Percentiles rank a stretch among this genome's conserved stretches.
Evolutionary conservation across 495 filamentous ascomycete species (phyloP).

Genomic region (Baudoinia panamericana): DNA sequence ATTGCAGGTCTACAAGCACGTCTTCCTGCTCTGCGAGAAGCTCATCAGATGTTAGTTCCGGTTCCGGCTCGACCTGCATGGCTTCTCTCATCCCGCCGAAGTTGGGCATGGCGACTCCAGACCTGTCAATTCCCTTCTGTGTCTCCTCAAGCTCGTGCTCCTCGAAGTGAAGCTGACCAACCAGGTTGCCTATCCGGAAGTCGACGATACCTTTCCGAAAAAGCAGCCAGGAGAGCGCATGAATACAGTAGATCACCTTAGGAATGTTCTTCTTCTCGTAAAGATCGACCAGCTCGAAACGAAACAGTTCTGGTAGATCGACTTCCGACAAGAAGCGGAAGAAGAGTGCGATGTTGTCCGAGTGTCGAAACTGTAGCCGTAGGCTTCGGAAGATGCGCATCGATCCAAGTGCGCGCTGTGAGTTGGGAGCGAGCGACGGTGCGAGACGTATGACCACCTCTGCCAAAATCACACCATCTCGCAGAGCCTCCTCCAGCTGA

Average conservation of each 20-base stretch:
- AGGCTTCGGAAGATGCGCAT: constrained; percentile 67
- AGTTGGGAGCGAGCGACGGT: constrained; percentile 46
- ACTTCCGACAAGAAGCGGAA: constrained; percentile 86
- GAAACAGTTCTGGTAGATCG: constrained; percentile 93
- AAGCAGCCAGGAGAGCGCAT: constrained; percentile 89
- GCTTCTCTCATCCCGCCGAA: constrained; percentile 94
- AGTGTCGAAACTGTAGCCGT: constrained; percentile 86
- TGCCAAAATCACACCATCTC: constrained; percentile 88
- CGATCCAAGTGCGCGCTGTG: constrained; percentile 15
- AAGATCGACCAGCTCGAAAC: constrained; percentile 93
- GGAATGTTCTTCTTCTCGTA: constrained; percentile 99
- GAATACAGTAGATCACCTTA: constrained; percentile 97
- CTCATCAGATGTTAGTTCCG: constrained; percentile 73
- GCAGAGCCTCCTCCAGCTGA: constrained; percentile 83
- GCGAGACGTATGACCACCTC: constrained; percentile 90
- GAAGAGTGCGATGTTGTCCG: constrained; percentile 90
- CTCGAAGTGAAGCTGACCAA: constrained; percentile 94
- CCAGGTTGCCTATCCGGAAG: constrained; percentile 95
- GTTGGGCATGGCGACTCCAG: constrained; percentile 90
- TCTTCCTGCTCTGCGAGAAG: constrained; percentile 65
- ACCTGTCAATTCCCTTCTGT: constrained; percentile 90
- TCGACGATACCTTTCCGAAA: constrained; percentile 88
- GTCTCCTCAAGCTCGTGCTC: constrained; percentile 93
- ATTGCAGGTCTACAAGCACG: constrained; percentile 65
- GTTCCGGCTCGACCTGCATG: constrained; percentile 72